A percentile compares a stretch with the other conserved stretches of the same genome.
Evolutionary conservation across 2,329 filamentous ascomycete genomes (phyloP).

Genomic region (Alternaria postmessia): DNA sequence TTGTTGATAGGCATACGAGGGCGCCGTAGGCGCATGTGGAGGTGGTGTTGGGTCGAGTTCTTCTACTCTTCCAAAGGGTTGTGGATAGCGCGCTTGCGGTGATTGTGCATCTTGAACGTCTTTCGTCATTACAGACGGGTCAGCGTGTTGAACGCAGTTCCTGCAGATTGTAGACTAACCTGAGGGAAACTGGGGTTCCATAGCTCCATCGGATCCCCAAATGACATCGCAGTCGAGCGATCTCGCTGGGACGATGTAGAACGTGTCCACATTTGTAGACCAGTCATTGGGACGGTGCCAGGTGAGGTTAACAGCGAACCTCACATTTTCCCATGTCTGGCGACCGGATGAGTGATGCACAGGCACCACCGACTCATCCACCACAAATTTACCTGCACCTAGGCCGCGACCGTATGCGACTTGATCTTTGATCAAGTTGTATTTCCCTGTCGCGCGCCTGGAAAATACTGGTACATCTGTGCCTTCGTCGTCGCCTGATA

Average conservation of each 20-base stretch:
- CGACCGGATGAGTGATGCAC: neutral
- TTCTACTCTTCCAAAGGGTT: neutral
- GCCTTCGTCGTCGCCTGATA: neutral
- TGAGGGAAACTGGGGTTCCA: neutral
- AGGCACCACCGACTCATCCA: neutral
- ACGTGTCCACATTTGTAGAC: neutral
- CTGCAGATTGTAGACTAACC: neutral
- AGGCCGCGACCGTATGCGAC: neutral
- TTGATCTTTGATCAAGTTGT: neutral
- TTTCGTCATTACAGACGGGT: neutral
- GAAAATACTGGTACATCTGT: neutral
- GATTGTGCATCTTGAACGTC: neutral
- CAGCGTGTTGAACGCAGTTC: neutral
- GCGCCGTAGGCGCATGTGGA: neutral
- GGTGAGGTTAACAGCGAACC: neutral
- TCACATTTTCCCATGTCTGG: neutral
- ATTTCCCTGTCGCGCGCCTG: neutral
- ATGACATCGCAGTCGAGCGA: neutral
- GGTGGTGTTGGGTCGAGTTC: neutral
- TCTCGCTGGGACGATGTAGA: neutral
- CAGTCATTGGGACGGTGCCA: neutral
- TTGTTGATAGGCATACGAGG: neutral
- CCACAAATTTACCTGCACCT: no score
- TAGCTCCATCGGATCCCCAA: neutral
- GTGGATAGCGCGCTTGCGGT: neutral